phyloP scores from a whole-genome alignment of 495 filamentous ascomycete genomes.

The Hyphodiscus hymeniophilus region DNA sequence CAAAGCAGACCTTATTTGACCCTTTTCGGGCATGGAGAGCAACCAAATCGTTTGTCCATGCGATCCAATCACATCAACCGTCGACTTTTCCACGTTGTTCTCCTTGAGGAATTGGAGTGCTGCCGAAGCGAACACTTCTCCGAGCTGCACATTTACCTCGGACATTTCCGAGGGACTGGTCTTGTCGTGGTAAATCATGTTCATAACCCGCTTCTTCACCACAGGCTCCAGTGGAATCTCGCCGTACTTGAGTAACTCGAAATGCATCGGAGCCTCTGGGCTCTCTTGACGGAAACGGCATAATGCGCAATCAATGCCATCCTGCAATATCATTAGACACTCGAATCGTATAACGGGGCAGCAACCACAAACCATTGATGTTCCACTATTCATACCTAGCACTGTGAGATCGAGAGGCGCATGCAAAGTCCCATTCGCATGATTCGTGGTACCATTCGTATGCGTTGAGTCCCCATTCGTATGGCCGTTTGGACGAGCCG shows the following conservation, averaged over 20 bases:
- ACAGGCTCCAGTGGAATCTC: constrained; percentile 38
- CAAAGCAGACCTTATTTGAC: constrained; percentile 38
- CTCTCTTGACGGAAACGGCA: constrained; percentile 42
- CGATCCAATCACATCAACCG: constrained; percentile 47
- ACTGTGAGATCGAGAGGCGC: constrained; percentile 35
- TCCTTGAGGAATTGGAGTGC: constrained; percentile 38
- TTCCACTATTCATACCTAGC: constrained; percentile 43
- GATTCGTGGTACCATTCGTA: no score
- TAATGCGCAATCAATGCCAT: constrained; percentile 44
- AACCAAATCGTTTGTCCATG: constrained; percentile 52
- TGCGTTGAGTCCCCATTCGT: no score
- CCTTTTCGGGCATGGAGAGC: constrained; percentile 43
- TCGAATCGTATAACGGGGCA: neutral
- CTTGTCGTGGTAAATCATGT: constrained; percentile 44
- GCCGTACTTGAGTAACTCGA: constrained; percentile 35
- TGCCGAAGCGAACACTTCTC: constrained; percentile 42
- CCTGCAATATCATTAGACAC: neutral
- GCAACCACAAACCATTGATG: constrained; percentile 26
- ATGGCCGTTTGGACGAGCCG: no score
- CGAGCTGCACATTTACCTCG: constrained; percentile 44
- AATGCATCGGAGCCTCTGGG: constrained; percentile 40
- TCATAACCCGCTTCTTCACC: constrained; percentile 48
- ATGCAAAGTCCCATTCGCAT: no score
- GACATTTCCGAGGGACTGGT: constrained; percentile 44
- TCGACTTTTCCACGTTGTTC: constrained; percentile 34